Evolutionary conservation across 179 eudicot genomes (phyloP).

Genomic region (Camellia oleifera): DNA sequence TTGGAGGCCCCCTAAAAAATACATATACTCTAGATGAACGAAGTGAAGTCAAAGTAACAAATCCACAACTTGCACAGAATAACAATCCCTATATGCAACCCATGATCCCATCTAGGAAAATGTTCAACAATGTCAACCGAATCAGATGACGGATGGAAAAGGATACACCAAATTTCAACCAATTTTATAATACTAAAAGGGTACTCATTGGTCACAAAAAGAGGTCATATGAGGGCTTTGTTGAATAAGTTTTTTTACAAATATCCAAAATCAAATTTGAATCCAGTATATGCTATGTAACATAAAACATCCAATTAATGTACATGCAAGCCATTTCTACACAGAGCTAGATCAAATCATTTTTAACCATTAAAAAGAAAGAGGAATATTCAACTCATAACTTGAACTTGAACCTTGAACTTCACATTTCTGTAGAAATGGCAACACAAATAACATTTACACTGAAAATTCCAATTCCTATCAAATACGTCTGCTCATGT

Average conservation of each 20-base stretch:
- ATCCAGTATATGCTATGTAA: not conserved
- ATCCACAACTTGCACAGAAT: not conserved
- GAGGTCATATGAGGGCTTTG: not conserved
- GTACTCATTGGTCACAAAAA: not conserved
- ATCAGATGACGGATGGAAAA: not conserved
- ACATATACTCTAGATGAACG: not conserved
- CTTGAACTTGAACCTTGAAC: conserved; percentile 40
- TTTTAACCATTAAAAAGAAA: conserved; percentile 7
- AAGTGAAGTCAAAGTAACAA: not conserved
- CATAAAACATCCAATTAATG: not conserved
- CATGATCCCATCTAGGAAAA: not conserved
- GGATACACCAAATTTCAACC: not conserved
- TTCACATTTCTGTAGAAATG: conserved; percentile 44
- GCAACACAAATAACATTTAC: not conserved
- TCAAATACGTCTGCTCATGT: not conserved
- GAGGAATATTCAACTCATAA: conserved; percentile 35
- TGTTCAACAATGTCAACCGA: not conserved
- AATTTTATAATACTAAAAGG: not conserved
- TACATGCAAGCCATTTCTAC: conserved; percentile 2
- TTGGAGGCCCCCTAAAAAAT: not conserved
- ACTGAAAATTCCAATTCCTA: not conserved
- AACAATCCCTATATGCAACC: not conserved
- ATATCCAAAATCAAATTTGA: not conserved
- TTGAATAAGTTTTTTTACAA: not conserved
- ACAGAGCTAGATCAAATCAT: not conserved